These are phyloP conservation scores for Colletotrichum nymphaeae DNA, from an alignment of 2,329 filamentous ascomycete genomes.

Conservation along the genomic window DNA sequence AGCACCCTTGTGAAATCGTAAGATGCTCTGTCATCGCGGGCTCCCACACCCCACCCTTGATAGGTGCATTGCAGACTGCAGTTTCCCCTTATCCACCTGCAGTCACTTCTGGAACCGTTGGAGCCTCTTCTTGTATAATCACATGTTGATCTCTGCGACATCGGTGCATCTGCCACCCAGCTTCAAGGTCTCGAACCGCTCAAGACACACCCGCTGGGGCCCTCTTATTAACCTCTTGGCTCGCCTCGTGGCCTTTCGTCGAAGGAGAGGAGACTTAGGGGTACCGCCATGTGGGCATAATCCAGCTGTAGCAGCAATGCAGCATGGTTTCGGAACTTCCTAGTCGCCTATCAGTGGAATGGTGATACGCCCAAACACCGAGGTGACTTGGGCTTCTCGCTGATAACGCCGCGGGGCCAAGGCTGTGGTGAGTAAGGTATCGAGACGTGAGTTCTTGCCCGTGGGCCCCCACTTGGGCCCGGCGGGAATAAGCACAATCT, in stretches of 20 bases:
- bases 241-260: background rate
- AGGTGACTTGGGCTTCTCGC: slow-evolving; percentile 8
- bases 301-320: background rate
- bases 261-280: background rate
- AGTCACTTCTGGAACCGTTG: background rate
- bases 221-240: slow-evolving; percentile 26
- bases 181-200: background rate
- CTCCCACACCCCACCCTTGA: background rate
- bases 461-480: slow-evolving; percentile 9
- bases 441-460: background rate
- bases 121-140: background rate
- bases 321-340: background rate
- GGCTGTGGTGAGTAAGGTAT: background rate
- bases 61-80: background rate
- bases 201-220: background rate
- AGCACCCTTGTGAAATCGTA: slow-evolving; percentile 10
- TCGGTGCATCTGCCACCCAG: background rate
- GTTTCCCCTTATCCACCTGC: background rate
- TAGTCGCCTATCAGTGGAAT: background rate
- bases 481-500: slow-evolving; percentile 24
- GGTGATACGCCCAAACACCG: slow-evolving; percentile 6
- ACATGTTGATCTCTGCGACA: background rate
- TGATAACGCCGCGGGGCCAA: slow-evolving; percentile 4
- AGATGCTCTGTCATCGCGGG: slow-evolving; percentile 23
- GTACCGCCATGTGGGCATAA: background rate